Base-by-base conservation (phyloP, 441 rosid genomes). In the Gossypium gossypioides region DNA sequence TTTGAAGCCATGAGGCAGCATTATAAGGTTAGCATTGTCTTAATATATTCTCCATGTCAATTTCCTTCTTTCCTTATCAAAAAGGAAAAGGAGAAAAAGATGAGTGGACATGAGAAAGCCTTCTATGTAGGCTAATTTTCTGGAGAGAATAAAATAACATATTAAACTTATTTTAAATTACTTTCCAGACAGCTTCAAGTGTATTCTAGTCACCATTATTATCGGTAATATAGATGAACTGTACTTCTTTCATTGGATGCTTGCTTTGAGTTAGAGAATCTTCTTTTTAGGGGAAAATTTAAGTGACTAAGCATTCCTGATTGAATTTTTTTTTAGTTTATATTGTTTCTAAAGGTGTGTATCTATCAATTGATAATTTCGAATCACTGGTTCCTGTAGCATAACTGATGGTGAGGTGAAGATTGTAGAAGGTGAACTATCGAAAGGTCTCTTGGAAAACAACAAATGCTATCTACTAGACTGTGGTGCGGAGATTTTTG, bases 361-460 rank as follows among this genome's bases (percentile, higher is more conserved):
- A 56, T 7, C 27, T 25, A 24, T 72, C 18, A 69, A 76, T 29
- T 74, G 77, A 74, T 86, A 78, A 80, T 71, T 72, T 80, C 21
- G 42, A 57, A 24, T 71, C 24, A 65, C 37, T 66, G 62, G 54
- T 69, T 72, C 66, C 71, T 78, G 76, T 76, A 96, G 99, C 81
- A 82, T 89, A 73, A 69, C 74, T 74, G 92, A 82, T 75, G 88
- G 93, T 66, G 86, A 86, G 79, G 74, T 83, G 84, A 87, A 86
- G 78, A 71, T 59, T 71, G 82, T 89, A 58, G 98, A 90, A 71
- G 95, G 97, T 27, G 97, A 96, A 74, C 82, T 91, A 70, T 90
- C 98, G 32, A 93, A 93, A 77, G 81, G 88, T 32, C 69, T 87
- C 85, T 79, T 96, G 85, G 97, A 93, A 77, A 96, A 96, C 83